phyloP scores from a whole-genome alignment of 441 rosid genomes.

The Sinapis alba region DNA sequence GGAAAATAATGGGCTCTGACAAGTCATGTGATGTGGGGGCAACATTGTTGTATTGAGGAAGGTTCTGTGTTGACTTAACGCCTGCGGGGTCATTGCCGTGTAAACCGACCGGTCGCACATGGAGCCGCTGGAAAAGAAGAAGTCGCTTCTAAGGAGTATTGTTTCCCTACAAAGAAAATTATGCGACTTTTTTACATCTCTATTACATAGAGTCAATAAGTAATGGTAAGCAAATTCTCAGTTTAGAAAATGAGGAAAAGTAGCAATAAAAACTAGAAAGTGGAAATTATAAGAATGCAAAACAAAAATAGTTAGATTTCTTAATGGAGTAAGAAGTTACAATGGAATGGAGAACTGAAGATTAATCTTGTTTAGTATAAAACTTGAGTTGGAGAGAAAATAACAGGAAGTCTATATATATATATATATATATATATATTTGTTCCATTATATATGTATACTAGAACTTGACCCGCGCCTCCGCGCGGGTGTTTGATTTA shows the following conservation, averaged over 20 bases:
- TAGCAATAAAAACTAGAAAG: not conserved
- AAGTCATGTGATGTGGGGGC: constrained; percentile 12
- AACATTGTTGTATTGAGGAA: constrained; percentile 12
- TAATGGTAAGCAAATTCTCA: not conserved
- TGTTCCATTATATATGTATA: not conserved
- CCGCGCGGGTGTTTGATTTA: no score
- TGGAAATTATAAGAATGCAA: not conserved
- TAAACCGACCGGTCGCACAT: constrained; percentile 29
- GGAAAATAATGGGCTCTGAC: constrained; percentile 16
- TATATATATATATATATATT: not conserved
- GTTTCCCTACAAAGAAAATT: not conserved
- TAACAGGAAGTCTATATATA: not conserved
- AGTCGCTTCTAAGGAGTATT: not conserved
- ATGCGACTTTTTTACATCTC: not conserved
- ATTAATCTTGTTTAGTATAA: not conserved
- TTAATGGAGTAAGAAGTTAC: not conserved
- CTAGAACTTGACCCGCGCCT: no score
- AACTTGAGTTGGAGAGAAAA: not conserved
- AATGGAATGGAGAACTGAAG: not conserved
- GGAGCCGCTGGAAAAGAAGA: constrained; percentile 5
- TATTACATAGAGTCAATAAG: not conserved
- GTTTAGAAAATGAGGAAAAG: not conserved
- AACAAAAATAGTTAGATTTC: not conserved
- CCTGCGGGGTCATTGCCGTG: constrained; percentile 4
- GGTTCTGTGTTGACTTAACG: constrained; percentile 29